phyloP scores from a whole-genome alignment of 2,329 filamentous ascomycete genomes.

The Aureobasidium sp. region DNA sequence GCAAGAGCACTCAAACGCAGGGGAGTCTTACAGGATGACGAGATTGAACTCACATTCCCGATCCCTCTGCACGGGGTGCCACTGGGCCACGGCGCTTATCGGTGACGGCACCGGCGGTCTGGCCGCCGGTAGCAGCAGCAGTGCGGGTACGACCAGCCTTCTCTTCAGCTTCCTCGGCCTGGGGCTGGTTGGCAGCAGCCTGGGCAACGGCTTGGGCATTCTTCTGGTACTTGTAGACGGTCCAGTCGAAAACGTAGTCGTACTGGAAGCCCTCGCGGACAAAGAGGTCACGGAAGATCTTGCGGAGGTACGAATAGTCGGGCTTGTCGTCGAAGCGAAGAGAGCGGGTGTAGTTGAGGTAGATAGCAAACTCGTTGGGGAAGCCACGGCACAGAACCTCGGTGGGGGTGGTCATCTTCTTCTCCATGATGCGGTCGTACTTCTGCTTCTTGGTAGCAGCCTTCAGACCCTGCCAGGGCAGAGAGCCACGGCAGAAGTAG shows the following conservation, averaged over 20 bases:
- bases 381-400: constrained; percentile 98
- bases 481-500: constrained; percentile 98
- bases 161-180: constrained; percentile 66
- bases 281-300: constrained; percentile 99
- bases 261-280: constrained; percentile 99
- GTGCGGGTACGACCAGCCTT: constrained; percentile 56
- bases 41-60: constrained; percentile 91
- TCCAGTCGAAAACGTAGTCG: constrained; percentile 99
- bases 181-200: constrained; percentile 58
- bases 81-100: constrained; percentile 65
- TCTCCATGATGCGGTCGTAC: constrained; percentile 99
- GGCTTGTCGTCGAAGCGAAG: constrained; percentile 99
- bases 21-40: constrained; percentile 59
- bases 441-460: constrained; percentile 99
- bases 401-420: constrained; percentile 99
- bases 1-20: constrained; percentile 71
- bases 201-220: constrained; percentile 92
- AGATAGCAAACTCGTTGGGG: constrained; percentile 99
- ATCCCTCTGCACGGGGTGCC: constrained; percentile 75
- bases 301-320: constrained; percentile 98
- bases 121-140: constrained; percentile 54
- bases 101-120: constrained; percentile 50
- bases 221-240: constrained; percentile 99
- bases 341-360: constrained; percentile 97
- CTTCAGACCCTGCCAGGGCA: constrained; percentile 98